Evolutionary conservation across 352 stramenopile species (phyloP).

Genomic region (Globisporangium viniferum): DNA sequence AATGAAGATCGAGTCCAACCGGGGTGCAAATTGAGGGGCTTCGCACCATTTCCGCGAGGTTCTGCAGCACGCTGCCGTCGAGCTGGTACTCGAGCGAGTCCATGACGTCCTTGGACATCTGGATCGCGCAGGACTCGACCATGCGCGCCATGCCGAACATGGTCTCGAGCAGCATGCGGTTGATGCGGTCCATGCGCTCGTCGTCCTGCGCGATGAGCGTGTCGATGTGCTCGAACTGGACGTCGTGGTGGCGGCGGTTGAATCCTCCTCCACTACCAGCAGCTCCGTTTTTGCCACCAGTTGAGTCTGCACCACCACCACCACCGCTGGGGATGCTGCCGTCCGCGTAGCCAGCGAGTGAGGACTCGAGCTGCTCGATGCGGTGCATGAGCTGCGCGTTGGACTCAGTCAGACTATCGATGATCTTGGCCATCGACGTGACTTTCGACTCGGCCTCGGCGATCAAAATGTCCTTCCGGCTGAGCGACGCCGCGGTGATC

Average conservation of each 20-base stretch:
- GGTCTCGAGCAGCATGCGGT: constrained; percentile 76
- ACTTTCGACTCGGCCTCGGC: constrained; percentile 61
- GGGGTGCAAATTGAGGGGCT: background rate
- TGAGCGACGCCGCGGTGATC: constrained; percentile 67
- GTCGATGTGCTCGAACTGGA: constrained; percentile 57
- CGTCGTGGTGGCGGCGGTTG: constrained; percentile 19
- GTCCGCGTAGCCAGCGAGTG: constrained; percentile 19
- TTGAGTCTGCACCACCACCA: background rate
- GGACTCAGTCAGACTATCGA: constrained; percentile 74
- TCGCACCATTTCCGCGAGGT: constrained; percentile 59
- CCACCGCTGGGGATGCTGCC: constrained; percentile 5
- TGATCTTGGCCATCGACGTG: constrained; percentile 68
- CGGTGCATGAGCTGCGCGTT: constrained; percentile 65
- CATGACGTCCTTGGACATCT: constrained; percentile 80
- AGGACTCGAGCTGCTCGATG: constrained; percentile 62
- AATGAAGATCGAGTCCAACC: background rate
- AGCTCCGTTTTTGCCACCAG: background rate
- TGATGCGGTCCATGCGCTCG: constrained; percentile 58
- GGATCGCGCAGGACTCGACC: constrained; percentile 81
- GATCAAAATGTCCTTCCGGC: constrained; percentile 73
- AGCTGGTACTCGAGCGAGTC: constrained; percentile 77
- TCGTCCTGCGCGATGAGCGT: constrained; percentile 49
- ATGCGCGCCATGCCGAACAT: constrained; percentile 84
- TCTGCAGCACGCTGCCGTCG: constrained; percentile 58
- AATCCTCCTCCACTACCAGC: background rate